Conservation (phyloP, 2,329 filamentous ascomycete species). For the Hypoxylon rubiginosum region DNA sequence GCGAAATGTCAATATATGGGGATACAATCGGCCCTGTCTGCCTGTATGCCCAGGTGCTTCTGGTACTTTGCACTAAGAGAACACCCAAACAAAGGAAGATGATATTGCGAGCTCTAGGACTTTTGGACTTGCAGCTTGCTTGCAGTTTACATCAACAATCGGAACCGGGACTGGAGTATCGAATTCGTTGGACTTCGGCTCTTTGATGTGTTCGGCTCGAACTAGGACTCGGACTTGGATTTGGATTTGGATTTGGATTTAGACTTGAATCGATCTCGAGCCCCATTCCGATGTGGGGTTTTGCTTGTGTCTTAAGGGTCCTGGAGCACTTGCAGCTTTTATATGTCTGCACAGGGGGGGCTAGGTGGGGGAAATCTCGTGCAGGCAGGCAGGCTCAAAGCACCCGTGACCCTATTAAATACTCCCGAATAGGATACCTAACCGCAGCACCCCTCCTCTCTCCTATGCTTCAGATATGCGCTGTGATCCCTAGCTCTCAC, state of each 20-base stretch:
- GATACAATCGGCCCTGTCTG: slow-evolving; percentile 29
- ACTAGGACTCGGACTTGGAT: not conserved
- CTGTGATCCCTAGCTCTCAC: not conserved
- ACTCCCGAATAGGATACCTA: slow-evolving; percentile 23
- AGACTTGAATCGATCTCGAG: not conserved
- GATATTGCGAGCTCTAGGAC: slow-evolving; percentile 6
- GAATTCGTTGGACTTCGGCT: not conserved
- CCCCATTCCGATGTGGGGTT: slow-evolving; percentile 18
- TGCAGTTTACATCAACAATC: not conserved
- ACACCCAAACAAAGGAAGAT: not conserved
- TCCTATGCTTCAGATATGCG: slow-evolving; percentile 8
- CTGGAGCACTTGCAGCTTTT: slow-evolving; percentile 30
- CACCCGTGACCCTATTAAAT: slow-evolving; percentile 33
- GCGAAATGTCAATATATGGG: slow-evolving; percentile 21
- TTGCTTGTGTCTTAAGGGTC: slow-evolving; percentile 34
- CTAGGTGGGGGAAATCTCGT: slow-evolving; percentile 15
- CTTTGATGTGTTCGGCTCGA: too few species aligned
- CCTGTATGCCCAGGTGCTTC: slow-evolving; percentile 23
- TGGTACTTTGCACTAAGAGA: not conserved
- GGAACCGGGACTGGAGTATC: not conserved
- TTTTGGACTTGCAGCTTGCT: not conserved
- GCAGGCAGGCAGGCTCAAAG: slow-evolving; percentile 34
- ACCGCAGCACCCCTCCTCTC: slow-evolving; percentile 13
- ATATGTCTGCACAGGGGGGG: not conserved
- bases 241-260: not conserved